phyloP scores from a whole-genome alignment of 345 rosid genomes.

The Nasturtium officinale region DNA sequence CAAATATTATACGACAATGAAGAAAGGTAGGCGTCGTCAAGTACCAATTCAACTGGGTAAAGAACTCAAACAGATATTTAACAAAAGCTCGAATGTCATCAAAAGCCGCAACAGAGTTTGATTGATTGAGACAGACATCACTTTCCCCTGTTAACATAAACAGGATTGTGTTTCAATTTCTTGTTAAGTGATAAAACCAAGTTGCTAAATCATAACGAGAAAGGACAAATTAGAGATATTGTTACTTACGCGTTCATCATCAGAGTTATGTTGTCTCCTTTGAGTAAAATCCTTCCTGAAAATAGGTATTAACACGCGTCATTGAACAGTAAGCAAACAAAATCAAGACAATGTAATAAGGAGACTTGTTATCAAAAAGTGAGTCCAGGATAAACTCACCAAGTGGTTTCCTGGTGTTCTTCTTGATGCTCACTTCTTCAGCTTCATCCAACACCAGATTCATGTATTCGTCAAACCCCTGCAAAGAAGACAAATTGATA shows the following conservation, averaged over 20 bases:
- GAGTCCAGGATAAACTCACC: slow-evolving; percentile 48
- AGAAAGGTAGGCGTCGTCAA: slow-evolving; percentile 18
- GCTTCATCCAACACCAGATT: slow-evolving; percentile 95
- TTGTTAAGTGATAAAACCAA: background rate
- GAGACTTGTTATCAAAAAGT: slow-evolving; percentile 3
- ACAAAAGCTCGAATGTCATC: slow-evolving; percentile 10
- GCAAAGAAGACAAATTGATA: background rate
- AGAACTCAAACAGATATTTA: slow-evolving; percentile 16
- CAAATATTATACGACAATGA: slow-evolving; percentile 21
- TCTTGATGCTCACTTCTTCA: slow-evolving; percentile 90
- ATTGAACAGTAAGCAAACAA: background rate
- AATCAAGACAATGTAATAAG: background rate
- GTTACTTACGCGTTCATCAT: slow-evolving; percentile 87
- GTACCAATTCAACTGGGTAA: slow-evolving; percentile 4
- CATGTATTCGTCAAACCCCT: slow-evolving; percentile 99
- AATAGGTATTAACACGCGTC: background rate
- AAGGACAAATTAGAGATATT: background rate
- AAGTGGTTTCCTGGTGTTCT: slow-evolving; percentile 76
- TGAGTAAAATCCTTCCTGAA: slow-evolving; percentile 88
- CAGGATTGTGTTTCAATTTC: background rate
- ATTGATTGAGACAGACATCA: slow-evolving; percentile 14
- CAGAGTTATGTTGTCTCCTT: slow-evolving; percentile 89
- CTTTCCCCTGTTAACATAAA: slow-evolving; percentile 37
- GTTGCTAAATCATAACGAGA: background rate
- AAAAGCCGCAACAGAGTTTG: slow-evolving; percentile 3